Evolutionary conservation across 768 basidiomycete genomes (phyloP).

Genomic region (Termitomyces sp.): DNA sequence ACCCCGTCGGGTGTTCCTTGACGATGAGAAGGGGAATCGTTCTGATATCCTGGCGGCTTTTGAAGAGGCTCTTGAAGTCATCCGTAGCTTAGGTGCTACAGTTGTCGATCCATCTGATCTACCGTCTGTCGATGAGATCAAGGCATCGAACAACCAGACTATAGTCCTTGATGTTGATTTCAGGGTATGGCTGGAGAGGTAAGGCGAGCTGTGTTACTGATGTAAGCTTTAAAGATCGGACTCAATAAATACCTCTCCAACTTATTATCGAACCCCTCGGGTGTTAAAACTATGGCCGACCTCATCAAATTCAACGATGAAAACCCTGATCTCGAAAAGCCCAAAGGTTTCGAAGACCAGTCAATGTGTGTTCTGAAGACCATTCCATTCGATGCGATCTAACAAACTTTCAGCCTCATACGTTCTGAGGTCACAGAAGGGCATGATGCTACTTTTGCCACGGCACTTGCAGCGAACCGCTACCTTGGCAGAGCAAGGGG

Average conservation of each 20-base stretch:
- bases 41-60: constrained; percentile 35
- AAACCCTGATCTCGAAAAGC: constrained; percentile 48
- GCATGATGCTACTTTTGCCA: constrained; percentile 39
- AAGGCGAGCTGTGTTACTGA: not conserved
- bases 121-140: constrained; percentile 49
- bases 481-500: constrained; percentile 49
- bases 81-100: constrained; percentile 40
- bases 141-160: constrained; percentile 47
- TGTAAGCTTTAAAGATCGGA: constrained; percentile 30
- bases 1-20: constrained; percentile 37
- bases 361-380: constrained; percentile 22
- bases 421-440: constrained; percentile 34
- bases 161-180: constrained; percentile 53
- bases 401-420: constrained; percentile 26
- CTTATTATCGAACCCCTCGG: constrained; percentile 50
- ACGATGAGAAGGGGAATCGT: constrained; percentile 28
- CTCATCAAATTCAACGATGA: constrained; percentile 55
- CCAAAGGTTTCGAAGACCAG: constrained; percentile 35
- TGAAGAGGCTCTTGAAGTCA: constrained; percentile 31
- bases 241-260: constrained; percentile 45
- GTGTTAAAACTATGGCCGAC: constrained; percentile 51
- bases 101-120: constrained; percentile 64
- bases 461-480: constrained; percentile 39
- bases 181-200: constrained; percentile 36
- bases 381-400: not conserved